phyloP scores from a whole-genome alignment of 1,284 basidiomycete genomes.

The Takashimella koratensis region DNA sequence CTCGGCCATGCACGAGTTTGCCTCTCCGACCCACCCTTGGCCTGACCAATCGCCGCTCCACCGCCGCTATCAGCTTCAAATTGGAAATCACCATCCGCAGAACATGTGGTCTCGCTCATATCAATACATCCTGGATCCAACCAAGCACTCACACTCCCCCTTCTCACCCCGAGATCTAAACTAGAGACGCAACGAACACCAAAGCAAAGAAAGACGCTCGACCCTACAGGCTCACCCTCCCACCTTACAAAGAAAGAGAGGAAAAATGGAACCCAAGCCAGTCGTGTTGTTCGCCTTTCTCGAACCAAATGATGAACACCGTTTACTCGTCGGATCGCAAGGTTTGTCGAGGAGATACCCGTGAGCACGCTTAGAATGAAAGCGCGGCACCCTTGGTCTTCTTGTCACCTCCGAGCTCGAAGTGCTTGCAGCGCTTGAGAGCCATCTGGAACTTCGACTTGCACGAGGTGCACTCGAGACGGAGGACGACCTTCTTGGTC shows the following conservation, averaged over 20 bases:
- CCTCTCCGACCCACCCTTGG: too few species aligned
- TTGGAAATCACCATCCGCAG: too few species aligned
- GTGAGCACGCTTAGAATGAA: conserved; percentile 26
- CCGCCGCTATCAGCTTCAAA: too few species aligned
- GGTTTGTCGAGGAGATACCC: too few species aligned
- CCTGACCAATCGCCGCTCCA: too few species aligned
- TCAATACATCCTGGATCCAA: background rate
- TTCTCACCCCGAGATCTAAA: background rate
- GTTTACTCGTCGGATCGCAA: too few species aligned
- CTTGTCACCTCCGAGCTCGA: conserved; percentile 99
- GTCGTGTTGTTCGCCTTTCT: too few species aligned
- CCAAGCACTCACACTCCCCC: background rate
- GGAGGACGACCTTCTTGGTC: conserved; percentile 98
- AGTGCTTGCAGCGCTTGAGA: conserved; percentile 99
- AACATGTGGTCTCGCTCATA: background rate
- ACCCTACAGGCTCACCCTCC: too few species aligned
- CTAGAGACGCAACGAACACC: background rate
- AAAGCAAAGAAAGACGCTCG: background rate
- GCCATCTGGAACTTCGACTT: conserved; percentile 97
- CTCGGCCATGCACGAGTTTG: too few species aligned
- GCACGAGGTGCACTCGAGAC: conserved; percentile 96
- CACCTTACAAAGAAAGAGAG: too few species aligned
- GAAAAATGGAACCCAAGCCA: too few species aligned
- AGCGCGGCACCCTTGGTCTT: conserved; percentile 79
- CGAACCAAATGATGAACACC: too few species aligned